Evolutionary conservation across 2,329 filamentous ascomycete species (phyloP).

Genomic region (Neopestalotiopsis rosae): DNA sequence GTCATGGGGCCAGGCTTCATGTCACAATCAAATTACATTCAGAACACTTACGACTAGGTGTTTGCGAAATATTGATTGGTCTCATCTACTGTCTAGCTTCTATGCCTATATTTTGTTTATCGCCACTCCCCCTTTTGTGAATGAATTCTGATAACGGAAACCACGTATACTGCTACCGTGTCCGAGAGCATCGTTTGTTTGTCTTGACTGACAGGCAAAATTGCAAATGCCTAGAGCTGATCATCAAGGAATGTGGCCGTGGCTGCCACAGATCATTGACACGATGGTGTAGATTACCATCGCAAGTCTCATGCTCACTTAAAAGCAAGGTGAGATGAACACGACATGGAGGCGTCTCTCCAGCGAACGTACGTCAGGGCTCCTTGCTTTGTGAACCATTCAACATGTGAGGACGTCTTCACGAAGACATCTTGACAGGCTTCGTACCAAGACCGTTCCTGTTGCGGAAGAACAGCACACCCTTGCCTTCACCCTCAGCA

Average conservation of each 20-base stretch:
- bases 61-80: neutral
- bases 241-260: too few relatives aligned
- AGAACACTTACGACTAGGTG: too few relatives aligned
- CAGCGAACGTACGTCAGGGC: neutral
- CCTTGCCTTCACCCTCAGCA: slow-evolving; percentile 79
- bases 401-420: neutral
- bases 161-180: neutral
- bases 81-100: neutral
- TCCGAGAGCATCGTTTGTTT: neutral
- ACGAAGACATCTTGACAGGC: slow-evolving; percentile 36
- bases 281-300: too few relatives aligned
- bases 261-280: too few relatives aligned
- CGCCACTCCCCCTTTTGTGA: slow-evolving; percentile 17
- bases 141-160: neutral
- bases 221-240: too few relatives aligned
- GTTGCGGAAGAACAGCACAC: slow-evolving; percentile 95
- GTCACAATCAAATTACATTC: too few relatives aligned
- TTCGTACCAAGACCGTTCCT: slow-evolving; percentile 79
- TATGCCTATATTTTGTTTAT: neutral
- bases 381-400: neutral
- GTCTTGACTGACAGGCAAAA: too few relatives aligned
- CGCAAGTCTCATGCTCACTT: too few relatives aligned
- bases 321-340: too few relatives aligned
- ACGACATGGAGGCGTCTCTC: too few relatives aligned
- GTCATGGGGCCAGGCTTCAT: too few relatives aligned